Evolutionary conservation across 2,329 filamentous ascomycete genomes (phyloP).

Genomic region (Capronia americana): DNA sequence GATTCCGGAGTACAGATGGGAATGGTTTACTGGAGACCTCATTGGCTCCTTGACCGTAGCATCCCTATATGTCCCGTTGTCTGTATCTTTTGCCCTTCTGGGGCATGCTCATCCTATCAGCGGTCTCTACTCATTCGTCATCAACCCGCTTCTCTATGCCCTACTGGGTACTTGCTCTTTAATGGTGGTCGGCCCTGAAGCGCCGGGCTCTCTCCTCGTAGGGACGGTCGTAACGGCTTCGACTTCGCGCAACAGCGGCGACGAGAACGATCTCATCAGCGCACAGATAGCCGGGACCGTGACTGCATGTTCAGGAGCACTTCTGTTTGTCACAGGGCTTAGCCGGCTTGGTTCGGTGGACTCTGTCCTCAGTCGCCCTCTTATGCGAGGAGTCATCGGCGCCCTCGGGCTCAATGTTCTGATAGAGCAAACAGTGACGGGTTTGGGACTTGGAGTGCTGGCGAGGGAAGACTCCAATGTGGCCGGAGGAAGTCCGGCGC

Average conservation of each 20-base stretch:
- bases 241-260: background rate
- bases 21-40: constrained; percentile 12
- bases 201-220: constrained; percentile 20
- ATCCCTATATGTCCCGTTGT: constrained; percentile 14
- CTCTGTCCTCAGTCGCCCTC: constrained; percentile 19
- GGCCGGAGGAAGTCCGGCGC: constrained; percentile 14
- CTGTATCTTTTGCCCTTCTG: constrained; percentile 16
- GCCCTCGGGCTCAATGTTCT: constrained; percentile 18
- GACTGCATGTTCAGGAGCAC: constrained; percentile 9
- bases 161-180: constrained; percentile 17
- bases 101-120: constrained; percentile 19
- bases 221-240: constrained; percentile 11
- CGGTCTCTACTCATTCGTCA: constrained; percentile 19
- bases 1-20: constrained; percentile 7
- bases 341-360: constrained; percentile 16
- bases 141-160: constrained; percentile 16
- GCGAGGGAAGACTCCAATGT: constrained; percentile 2
- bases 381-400: constrained; percentile 19
- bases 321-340: constrained; percentile 11
- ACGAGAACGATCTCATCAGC: constrained; percentile 10
- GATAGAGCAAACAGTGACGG: constrained; percentile 16
- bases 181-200: constrained; percentile 20
- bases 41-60: constrained; percentile 15
- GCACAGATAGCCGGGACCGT: constrained; percentile 17
- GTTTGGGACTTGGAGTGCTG: constrained; percentile 11